Percentiles rank a stretch among this genome's conserved stretches.
These are phyloP conservation scores for Cryptosporidium ubiquitum DNA, from an alignment of 169 alveolate genomes.

Conservation along the genomic window DNA sequence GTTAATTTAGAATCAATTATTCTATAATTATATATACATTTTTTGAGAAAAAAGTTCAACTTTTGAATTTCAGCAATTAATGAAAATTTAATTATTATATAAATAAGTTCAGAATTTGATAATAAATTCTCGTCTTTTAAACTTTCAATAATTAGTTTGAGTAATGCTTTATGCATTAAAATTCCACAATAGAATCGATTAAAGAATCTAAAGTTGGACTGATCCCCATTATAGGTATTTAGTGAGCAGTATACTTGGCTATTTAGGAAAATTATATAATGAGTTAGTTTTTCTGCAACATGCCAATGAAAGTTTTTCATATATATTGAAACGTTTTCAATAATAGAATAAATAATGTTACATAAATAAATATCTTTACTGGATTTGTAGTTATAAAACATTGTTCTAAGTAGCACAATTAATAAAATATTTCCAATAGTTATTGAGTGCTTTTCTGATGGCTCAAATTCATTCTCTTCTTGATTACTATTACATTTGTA, in stretches of 20 bases:
- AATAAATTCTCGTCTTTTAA: constrained; percentile 10
- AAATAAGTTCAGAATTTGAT: constrained; percentile 49
- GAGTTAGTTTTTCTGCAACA: constrained; percentile 38
- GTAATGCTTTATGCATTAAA: neutral
- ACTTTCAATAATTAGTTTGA: neutral
- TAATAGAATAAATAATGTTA: neutral
- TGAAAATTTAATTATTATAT: constrained; percentile 18
- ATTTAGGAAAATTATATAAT: constrained; percentile 26
- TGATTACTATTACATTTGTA: neutral
- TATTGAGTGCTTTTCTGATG: neutral
- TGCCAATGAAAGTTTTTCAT: constrained; percentile 53
- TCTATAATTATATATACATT: neutral
- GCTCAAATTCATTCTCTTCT: neutral
- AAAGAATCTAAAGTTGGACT: neutral
- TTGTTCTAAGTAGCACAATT: neutral
- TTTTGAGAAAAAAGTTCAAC: neutral
- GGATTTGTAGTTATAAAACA: constrained; percentile 41
- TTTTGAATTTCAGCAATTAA: constrained; percentile 12
- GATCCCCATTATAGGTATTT: constrained; percentile 22
- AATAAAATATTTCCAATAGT: constrained; percentile 42
- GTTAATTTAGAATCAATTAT: neutral
- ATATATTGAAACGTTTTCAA: constrained; percentile 27
- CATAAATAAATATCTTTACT: constrained; percentile 22
- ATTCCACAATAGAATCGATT: constrained; percentile 35
- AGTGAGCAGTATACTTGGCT: constrained; percentile 34